Evolutionary conservation across 2,329 filamentous ascomycete genomes (phyloP), one percentile per base, ranked within the genome.

Genomic region (Hypoxylon sp.): DNA sequence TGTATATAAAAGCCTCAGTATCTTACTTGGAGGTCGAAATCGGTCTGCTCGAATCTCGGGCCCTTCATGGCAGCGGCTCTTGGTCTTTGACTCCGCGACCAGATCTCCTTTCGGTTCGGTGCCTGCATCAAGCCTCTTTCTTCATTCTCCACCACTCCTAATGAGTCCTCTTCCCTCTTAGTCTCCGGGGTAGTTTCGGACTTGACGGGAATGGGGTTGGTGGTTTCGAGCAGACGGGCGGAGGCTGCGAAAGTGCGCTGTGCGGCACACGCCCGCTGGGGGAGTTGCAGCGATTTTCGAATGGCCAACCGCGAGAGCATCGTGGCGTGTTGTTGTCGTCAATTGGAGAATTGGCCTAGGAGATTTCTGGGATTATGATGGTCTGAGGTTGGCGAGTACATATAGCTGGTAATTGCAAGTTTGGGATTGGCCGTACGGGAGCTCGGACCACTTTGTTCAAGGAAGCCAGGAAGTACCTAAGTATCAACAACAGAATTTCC

Each of bases 31-130:
- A 91, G 83, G 75, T 91, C 89, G 83, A 98, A 95, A 77, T 97
- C 93, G 34, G 93, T 98, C 89, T 98, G 95, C 86, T 99, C 96
- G 77, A 99, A 99, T 74, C 95, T 87, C 72, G 96, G 96, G 45
- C 96, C 96, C 45, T 90, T 89, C 95, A 99, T 99, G 58, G 94
- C 96, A 80, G 89, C 82, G 59, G 89, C 87, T 75, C 95, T 87
- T 41, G 93, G 89, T 80, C 89, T 89, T 86, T 99, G 96, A 83
- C 89, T 97, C 77, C 89, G 84, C 68, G 93, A 93, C 96, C 96
- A 99, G 66, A 93, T 87, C 5, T 82, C 88, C 65, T 85, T 82
- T 69, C 94, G 89, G 85, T 99, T 99, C 21, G 96, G 96, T 32
- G 95, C 93, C 84, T 99, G 96, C 80, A 85, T 81, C 66, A 84